phyloP scores from a whole-genome alignment of 169 alveolate genomes.

The Cryptosporidium felis region DNA sequence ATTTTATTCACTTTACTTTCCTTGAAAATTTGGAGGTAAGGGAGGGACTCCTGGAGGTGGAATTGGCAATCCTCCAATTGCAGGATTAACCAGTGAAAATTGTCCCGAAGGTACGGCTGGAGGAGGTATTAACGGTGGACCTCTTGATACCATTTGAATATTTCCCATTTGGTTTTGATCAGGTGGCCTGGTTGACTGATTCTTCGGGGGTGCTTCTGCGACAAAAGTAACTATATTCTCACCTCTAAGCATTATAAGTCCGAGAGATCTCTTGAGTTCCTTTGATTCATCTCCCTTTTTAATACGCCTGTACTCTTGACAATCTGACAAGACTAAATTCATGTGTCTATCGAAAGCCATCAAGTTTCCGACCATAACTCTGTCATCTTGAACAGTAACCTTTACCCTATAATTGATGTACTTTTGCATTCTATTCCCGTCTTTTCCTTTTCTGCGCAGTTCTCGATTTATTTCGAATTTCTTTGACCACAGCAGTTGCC shows the following conservation, averaged over 20 bases:
- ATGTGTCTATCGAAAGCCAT: constrained; percentile 98
- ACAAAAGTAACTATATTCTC: constrained; percentile 95
- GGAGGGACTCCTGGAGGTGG: constrained; percentile 39
- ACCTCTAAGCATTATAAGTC: constrained; percentile 96
- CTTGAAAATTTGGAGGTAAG: constrained; percentile 31
- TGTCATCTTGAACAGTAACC: constrained; percentile 92
- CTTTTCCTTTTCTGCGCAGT: constrained; percentile 75
- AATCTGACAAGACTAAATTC: constrained; percentile 96
- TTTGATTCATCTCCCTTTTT: constrained; percentile 75
- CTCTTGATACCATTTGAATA: constrained; percentile 30
- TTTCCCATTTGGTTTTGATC: constrained; percentile 30
- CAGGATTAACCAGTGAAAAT: neutral
- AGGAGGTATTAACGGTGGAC: constrained; percentile 48
- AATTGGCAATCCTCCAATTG: constrained; percentile 24
- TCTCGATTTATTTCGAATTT: neutral
- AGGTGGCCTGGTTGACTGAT: constrained; percentile 75
- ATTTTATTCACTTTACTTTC: neutral
- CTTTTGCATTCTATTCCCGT: constrained; percentile 93
- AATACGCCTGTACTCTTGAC: constrained; percentile 96
- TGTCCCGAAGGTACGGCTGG: constrained; percentile 35
- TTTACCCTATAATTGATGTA: constrained; percentile 96
- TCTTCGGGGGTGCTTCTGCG: constrained; percentile 97
- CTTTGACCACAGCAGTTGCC: neutral
- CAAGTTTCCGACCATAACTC: constrained; percentile 94
- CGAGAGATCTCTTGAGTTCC: constrained; percentile 95